phyloP scores from a whole-genome alignment of 208 protist species.

The Wallacemonas sp. region DNA sequence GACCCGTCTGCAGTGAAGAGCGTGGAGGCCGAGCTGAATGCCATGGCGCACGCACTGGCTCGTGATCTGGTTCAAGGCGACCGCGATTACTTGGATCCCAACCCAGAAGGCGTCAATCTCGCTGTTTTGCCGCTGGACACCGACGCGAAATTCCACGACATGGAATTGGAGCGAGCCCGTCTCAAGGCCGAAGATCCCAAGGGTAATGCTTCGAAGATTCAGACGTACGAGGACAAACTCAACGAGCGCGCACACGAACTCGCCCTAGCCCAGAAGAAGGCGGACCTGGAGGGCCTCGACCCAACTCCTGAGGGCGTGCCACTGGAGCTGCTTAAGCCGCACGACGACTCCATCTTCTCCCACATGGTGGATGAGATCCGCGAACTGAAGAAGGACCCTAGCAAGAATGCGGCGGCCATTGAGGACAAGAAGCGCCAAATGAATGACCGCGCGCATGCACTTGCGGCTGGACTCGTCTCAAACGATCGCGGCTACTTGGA shows the following conservation, averaged over 20 bases:
- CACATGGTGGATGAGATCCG: constrained; percentile 34
- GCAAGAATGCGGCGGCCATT: constrained; percentile 29
- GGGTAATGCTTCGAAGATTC: constrained; percentile 33
- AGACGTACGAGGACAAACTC: constrained; percentile 42
- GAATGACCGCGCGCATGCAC: constrained; percentile 30
- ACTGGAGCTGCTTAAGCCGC: constrained; percentile 33
- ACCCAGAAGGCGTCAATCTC: constrained; percentile 41
- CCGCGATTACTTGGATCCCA: constrained; percentile 39
- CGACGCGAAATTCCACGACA: constrained; percentile 45
- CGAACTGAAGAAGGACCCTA: constrained; percentile 36
- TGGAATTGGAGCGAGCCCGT: constrained; percentile 49
- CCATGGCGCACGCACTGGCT: constrained; percentile 35
- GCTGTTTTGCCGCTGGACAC: constrained; percentile 37
- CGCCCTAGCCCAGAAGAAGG: constrained; percentile 42
- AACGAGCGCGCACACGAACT: constrained; percentile 66
- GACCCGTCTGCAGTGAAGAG: constrained; percentile 24
- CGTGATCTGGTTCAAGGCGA: constrained; percentile 34
- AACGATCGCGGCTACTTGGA: constrained; percentile 44
- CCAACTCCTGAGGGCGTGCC: constrained; percentile 49
- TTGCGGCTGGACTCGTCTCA: constrained; percentile 21
- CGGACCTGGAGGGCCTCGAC: constrained; percentile 46
- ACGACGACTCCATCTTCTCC: constrained; percentile 36
- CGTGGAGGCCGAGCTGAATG: constrained; percentile 44
- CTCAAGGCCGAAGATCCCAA: constrained; percentile 38
- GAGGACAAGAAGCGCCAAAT: constrained; percentile 29